Evolutionary conservation across 2,329 filamentous ascomycete species (phyloP).

Genomic region (Fusarium redolens): DNA sequence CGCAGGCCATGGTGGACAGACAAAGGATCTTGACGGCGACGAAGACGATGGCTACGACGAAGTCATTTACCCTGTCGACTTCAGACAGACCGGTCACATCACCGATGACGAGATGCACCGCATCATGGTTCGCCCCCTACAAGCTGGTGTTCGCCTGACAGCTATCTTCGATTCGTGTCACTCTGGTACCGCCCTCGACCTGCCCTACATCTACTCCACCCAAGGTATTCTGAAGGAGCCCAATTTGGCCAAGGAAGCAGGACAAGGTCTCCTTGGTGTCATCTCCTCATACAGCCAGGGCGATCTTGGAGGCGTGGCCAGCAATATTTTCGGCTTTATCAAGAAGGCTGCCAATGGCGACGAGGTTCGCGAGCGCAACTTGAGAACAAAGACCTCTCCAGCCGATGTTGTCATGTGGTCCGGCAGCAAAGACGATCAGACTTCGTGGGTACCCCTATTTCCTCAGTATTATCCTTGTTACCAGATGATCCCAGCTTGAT

Average conservation of each 20-base stretch:
- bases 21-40: conserved; percentile 81
- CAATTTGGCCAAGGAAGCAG: conserved; percentile 75
- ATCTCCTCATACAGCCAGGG: conserved; percentile 72
- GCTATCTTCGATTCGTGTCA: conserved; percentile 76
- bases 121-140: conserved; percentile 72
- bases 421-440: conserved; percentile 96
- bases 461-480: conserved; percentile 31
- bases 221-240: conserved; percentile 76
- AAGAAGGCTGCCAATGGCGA: conserved; percentile 89
- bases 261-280: conserved; percentile 70
- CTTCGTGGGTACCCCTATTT: conserved; percentile 73
- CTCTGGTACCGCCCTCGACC: conserved; percentile 73
- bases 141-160: conserved; percentile 67
- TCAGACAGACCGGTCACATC: conserved; percentile 81
- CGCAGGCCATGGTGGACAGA: conserved; percentile 82
- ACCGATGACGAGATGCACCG: conserved; percentile 86
- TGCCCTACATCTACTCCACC: conserved; percentile 77
- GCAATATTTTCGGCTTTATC: conserved; percentile 82
- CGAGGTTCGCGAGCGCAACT: conserved; percentile 81
- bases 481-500: conserved; percentile 28
- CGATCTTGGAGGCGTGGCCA: conserved; percentile 85
- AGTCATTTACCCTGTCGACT: conserved; percentile 87
- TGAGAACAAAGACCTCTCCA: conserved; percentile 90
- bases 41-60: conserved; percentile 86
- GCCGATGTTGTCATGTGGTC: conserved; percentile 99